Base-by-base conservation (phyloP, 148 eudicot species). In the Cornus controversa region DNA sequence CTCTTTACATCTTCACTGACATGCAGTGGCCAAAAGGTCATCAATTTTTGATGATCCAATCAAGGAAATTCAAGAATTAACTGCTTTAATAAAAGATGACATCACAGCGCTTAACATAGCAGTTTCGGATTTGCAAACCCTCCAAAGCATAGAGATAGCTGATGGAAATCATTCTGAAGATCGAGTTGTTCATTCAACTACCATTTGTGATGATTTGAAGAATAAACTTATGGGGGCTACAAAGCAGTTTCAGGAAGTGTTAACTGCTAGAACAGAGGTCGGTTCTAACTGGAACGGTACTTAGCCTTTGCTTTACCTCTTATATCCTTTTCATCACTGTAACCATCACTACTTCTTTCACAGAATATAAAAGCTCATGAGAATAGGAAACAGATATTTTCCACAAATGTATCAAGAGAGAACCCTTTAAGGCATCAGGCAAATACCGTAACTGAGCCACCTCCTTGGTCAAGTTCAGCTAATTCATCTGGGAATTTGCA, bases 351-450 rank as follows among this genome's bases (percentile, higher is more conserved):
- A 36, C 22, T 26, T 42, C 57, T 62, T 69, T 25, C 76, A 53
- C 84, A 93, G 98, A 91, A 89, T 81, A 90, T 94, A 74, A 94
- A 89, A 85, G 94, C 93, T 66, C 94, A 90, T 84, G 94, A 94
- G 82, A 89, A 72, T 75, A 88, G 98, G 84, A 90, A 87, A 80
- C 91, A 89, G 76, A 82, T 94, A 53, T 94, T 94, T 69, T 94
- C 98, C 53, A 85, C 93, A 67, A 85, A 79, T 85, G 81, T 83
- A 29, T 83, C 91, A 16, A 85, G 90, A 79, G 94, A 93, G 70
- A 82, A 81, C 77, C 92, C 96, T 45, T 78, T 90, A 79, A 88
- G 85, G 84, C 85, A 84, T 53, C 89, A 84, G 15, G 76, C 75
- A 28, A 91, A 84, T 70, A 72, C 86, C n/a, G 81, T 69, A 66